A percentile compares a stretch with the other conserved stretches of the same genome.
Conservation (phyloP, 345 rosid species). For the Excoecaria cochinchinensis region DNA sequence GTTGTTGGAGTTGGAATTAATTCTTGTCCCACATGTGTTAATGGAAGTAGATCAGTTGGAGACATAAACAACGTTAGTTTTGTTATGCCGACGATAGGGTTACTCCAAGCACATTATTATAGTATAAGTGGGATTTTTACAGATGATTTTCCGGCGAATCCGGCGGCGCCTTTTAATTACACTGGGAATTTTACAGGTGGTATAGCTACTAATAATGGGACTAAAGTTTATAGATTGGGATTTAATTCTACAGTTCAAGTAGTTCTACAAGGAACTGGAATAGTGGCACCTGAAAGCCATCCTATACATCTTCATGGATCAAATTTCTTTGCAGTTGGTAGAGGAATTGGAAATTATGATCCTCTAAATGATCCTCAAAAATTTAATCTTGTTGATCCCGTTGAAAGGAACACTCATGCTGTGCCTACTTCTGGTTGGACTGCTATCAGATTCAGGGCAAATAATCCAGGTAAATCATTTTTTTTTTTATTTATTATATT, state of each 20-base stretch:
- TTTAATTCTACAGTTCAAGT: conserved; percentile 23
- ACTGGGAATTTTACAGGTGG: conserved; percentile 37
- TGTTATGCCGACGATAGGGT: conserved; percentile 52
- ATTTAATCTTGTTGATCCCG: conserved; percentile 27
- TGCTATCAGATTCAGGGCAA: conserved; percentile 25
- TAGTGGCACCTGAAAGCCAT: conserved; percentile 26
- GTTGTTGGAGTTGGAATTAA: conserved; percentile 55
- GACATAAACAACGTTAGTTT: conserved; percentile 59
- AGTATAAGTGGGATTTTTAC: conserved; percentile 62
- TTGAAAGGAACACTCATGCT: conserved; percentile 16
- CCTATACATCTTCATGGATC: conserved; percentile 25
- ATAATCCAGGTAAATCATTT: conserved; percentile 19
- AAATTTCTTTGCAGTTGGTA: conserved; percentile 21
- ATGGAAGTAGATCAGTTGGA: conserved; percentile 42
- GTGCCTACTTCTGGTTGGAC: conserved; percentile 28
- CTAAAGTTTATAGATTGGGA: conserved; percentile 14
- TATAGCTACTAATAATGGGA: conserved; percentile 15
- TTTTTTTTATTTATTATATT: neutral
- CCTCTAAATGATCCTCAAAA: conserved; percentile 9
- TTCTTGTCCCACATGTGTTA: conserved; percentile 62
- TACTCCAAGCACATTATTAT: conserved; percentile 70
- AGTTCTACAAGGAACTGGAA: conserved; percentile 20
- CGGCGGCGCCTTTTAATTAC: conserved; percentile 48
- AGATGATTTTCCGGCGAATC: conserved; percentile 61
- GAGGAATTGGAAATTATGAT: conserved; percentile 24